A percentile compares a stretch with the other conserved stretches of the same genome.
phyloP scores from a whole-genome alignment of 1,284 basidiomycete genomes.

The Fomes fomentarius region DNA sequence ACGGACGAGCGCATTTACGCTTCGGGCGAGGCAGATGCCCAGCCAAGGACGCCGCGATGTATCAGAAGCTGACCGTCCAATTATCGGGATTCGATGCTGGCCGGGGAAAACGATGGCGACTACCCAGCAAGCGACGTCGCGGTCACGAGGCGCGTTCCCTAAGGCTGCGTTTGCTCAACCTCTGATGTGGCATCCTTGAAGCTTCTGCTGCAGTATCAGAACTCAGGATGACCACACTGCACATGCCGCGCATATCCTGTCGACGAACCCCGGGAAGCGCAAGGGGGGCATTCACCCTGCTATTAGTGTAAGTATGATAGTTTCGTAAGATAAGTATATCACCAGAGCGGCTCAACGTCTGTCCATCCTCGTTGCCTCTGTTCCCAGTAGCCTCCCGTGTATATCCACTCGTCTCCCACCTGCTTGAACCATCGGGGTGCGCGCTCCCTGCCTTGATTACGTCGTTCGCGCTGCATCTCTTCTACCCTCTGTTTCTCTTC shows the following conservation, averaged over 20 bases:
- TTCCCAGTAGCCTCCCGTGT: slow-evolving; percentile 85
- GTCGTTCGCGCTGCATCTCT: slow-evolving; percentile 70
- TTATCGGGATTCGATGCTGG: slow-evolving; percentile 17
- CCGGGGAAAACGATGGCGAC: slow-evolving; percentile 1
- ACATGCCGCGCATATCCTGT: too few relatives aligned
- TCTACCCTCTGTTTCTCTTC: slow-evolving; percentile 77
- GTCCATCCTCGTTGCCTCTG: slow-evolving; percentile 68
- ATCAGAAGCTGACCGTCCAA: slow-evolving; percentile 18
- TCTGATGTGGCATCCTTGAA: too few relatives aligned
- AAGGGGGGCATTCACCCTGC: slow-evolving; percentile 7
- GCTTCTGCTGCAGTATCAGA: too few relatives aligned
- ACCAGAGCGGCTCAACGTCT: slow-evolving; percentile 64
- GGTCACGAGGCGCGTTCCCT: slow-evolving; percentile 12
- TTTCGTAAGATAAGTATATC: slow-evolving; percentile 31
- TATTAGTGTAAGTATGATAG: slow-evolving; percentile 20
- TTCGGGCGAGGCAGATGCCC: slow-evolving; percentile 3
- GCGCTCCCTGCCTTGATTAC: slow-evolving; percentile 57
- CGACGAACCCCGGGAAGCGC: not conserved
- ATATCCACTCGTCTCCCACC: slow-evolving; percentile 74
- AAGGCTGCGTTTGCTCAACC: not conserved
- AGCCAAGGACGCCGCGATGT: slow-evolving; percentile 11
- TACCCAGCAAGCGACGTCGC: slow-evolving; percentile 2
- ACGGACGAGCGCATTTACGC: slow-evolving; percentile 18
- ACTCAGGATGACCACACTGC: too few relatives aligned
- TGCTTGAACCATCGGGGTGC: slow-evolving; percentile 75